These are phyloP conservation scores for Trichocomaceae sp. DNA, from an alignment of 2,329 filamentous ascomycete genomes.

Conservation along the genomic window DNA sequence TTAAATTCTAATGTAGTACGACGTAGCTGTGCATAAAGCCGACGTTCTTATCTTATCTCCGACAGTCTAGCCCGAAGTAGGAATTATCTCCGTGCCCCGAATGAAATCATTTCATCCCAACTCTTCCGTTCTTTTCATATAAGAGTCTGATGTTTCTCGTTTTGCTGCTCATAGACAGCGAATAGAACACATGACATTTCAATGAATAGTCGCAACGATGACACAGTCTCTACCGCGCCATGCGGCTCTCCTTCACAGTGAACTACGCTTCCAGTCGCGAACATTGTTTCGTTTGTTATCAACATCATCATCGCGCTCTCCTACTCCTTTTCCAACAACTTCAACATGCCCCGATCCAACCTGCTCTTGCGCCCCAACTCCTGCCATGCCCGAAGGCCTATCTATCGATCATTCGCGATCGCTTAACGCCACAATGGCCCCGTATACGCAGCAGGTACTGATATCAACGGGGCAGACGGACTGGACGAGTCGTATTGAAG, in stretches of 20 bases:
- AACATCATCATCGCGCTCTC: not conserved
- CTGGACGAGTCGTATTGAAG: constrained; percentile 79
- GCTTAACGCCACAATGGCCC: constrained; percentile 69
- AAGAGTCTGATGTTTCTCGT: not conserved
- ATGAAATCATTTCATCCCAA: not conserved
- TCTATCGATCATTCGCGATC: constrained; percentile 66
- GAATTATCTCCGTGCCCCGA: not conserved
- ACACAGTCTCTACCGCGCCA: not conserved
- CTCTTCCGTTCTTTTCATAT: not conserved
- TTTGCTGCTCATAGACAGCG: not conserved
- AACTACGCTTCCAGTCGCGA: not conserved
- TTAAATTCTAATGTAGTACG: too few species aligned
- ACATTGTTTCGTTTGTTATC: not conserved
- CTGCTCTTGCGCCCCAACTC: constrained; percentile 67
- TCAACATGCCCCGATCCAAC: constrained; percentile 65
- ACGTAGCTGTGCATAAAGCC: not conserved
- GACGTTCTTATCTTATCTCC: constrained; percentile 2
- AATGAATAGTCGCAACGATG: not conserved
- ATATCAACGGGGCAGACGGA: constrained; percentile 73
- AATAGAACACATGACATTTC: not conserved
- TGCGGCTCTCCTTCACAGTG: not conserved
- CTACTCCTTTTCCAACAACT: constrained; percentile 40
- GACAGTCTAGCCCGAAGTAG: not conserved
- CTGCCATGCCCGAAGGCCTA: constrained; percentile 61
- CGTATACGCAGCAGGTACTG: constrained; percentile 75